Percentiles rank a stretch among this genome's conserved stretches.
These are phyloP conservation scores for Fraxinus sp. DNA, from an alignment of 305 asterid genomes.

Conservation along the genomic window DNA sequence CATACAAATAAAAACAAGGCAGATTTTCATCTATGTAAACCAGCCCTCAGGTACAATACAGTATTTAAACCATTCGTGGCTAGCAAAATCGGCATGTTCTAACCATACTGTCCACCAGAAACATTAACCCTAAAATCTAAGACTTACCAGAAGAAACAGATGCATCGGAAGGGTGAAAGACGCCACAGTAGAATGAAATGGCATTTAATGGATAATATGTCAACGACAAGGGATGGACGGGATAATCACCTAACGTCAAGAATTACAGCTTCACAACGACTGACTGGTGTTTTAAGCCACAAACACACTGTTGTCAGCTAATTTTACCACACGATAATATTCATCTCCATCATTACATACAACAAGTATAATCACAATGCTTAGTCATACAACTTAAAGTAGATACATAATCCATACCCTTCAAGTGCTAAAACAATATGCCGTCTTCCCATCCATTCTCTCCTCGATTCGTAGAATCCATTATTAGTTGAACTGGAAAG, in stretches of 20 bases:
- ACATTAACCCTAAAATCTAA: neutral
- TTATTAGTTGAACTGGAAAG: constrained; percentile 52
- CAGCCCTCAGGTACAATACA: neutral
- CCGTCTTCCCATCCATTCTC: constrained; percentile 97
- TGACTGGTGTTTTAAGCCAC: constrained; percentile 10
- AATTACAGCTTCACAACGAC: neutral
- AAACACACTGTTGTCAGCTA: neutral
- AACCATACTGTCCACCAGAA: neutral
- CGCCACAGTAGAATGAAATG: neutral
- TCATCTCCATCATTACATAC: neutral
- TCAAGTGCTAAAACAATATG: constrained; percentile 81
- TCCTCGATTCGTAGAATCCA: constrained; percentile 89
- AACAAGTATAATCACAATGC: neutral
- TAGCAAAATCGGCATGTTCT: neutral
- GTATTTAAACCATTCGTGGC: neutral
- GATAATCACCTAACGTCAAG: neutral
- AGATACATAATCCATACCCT: constrained; percentile 48
- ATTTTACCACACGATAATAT: neutral
- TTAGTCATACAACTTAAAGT: neutral
- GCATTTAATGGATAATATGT: neutral
- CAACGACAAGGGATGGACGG: neutral
- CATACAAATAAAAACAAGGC: neutral
- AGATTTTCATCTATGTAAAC: neutral
- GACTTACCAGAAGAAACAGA: neutral
- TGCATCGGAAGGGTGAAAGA: constrained; percentile 11